These are phyloP conservation scores for Calonectria montana DNA, from an alignment of 2,329 filamentous ascomycete species.

Conservation along the genomic window DNA sequence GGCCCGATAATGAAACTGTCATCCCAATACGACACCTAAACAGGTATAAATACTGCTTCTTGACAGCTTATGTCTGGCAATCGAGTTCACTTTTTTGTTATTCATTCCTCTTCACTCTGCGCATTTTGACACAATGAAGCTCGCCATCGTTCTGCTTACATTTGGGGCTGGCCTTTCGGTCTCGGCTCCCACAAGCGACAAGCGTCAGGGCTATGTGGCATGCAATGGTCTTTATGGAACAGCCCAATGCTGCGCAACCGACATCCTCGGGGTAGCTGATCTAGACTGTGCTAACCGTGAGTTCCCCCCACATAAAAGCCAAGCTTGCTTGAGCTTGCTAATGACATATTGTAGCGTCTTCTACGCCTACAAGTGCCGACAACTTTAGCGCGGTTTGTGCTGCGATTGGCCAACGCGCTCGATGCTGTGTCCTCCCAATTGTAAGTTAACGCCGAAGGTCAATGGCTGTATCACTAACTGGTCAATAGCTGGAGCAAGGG, in stretches of 20 bases:
- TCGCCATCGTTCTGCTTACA: conserved; percentile 43
- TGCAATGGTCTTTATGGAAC: conserved; percentile 57
- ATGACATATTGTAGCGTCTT: conserved; percentile 36
- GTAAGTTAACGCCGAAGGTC: conserved; percentile 12
- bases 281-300: conserved; percentile 67
- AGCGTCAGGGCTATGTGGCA: conserved; percentile 51
- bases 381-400: conserved; percentile 60
- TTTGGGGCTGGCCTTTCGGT: conserved; percentile 37
- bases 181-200: conserved; percentile 45
- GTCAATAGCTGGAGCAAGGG: neutral
- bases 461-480: neutral
- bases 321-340: neutral
- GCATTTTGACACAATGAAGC: conserved; percentile 44
- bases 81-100: neutral
- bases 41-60: neutral
- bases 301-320: conserved; percentile 34
- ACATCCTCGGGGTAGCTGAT: conserved; percentile 68
- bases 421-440: conserved; percentile 68
- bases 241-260: conserved; percentile 70
- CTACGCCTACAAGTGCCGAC: conserved; percentile 50
- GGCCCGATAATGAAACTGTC: neutral
- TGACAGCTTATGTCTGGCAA: too few relatives aligned
- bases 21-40: neutral
- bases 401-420: conserved; percentile 63
- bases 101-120: neutral